These are phyloP conservation scores for Diaporthe sp. DNA, from an alignment of 2,329 filamentous ascomycete species.

Conservation along the genomic window DNA sequence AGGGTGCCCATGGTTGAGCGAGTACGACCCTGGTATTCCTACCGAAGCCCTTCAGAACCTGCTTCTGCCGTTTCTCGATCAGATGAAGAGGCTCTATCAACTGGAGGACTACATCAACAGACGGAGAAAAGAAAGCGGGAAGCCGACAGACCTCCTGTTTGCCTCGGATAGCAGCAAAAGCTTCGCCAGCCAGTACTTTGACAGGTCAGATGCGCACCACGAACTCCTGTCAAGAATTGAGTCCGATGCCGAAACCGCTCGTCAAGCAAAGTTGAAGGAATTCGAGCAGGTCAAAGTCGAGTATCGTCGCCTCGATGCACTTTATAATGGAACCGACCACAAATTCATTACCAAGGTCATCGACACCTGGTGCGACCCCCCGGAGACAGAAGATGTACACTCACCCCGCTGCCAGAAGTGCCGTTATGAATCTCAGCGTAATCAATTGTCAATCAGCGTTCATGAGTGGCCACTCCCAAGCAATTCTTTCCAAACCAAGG, in stretches of 20 bases:
- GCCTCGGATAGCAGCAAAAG: constrained; percentile 51
- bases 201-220: constrained; percentile 59
- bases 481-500: constrained; percentile 50
- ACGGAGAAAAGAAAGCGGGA: constrained; percentile 45
- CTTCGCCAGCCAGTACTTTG: constrained; percentile 65
- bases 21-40: constrained; percentile 64
- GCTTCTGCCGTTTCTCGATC: constrained; percentile 56
- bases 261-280: constrained; percentile 52
- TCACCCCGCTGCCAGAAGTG: constrained; percentile 55
- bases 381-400: constrained; percentile 14
- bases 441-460: constrained; percentile 58
- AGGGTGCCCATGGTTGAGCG: constrained; percentile 55
- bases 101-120: constrained; percentile 63
- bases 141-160: constrained; percentile 50
- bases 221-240: constrained; percentile 55
- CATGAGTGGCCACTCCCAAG: constrained; percentile 71
- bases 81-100: constrained; percentile 60
- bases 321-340: constrained; percentile 34
- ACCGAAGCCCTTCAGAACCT: constrained; percentile 57
- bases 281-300: constrained; percentile 46
- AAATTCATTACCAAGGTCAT: neutral
- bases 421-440: constrained; percentile 48
- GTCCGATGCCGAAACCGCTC: constrained; percentile 49
- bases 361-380: neutral
- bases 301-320: constrained; percentile 49